These are phyloP conservation scores for Dactylellina leptospora DNA, from an alignment of 2,329 filamentous ascomycete species.

Conservation along the genomic window DNA sequence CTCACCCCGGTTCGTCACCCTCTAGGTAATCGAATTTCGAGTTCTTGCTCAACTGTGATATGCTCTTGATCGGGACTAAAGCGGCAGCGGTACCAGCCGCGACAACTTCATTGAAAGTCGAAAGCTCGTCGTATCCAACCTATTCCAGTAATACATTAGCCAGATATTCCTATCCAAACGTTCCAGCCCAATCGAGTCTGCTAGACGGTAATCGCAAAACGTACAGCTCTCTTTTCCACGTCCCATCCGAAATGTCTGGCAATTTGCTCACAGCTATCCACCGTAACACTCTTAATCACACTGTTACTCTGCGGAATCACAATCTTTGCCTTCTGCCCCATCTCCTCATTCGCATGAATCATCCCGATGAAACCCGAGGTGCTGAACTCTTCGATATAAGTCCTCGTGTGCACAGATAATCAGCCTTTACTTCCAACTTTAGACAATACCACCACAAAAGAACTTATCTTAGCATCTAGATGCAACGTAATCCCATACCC, in stretches of 20 bases:
- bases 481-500: conserved; percentile 96
- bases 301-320: conserved; percentile 87
- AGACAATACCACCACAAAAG: neutral
- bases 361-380: conserved; percentile 93
- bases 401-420: conserved; percentile 72
- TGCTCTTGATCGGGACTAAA: conserved; percentile 88
- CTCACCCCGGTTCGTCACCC: conserved; percentile 58
- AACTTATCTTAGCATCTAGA: conserved; percentile 67
- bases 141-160: conserved; percentile 3
- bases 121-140: conserved; percentile 70
- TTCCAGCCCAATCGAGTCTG: neutral
- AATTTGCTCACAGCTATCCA: conserved; percentile 78
- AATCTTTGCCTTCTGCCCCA: conserved; percentile 70
- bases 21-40: conserved; percentile 68
- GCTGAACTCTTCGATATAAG: conserved; percentile 93
- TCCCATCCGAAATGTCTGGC: conserved; percentile 79
- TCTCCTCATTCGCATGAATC: conserved; percentile 66
- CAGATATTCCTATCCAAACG: neutral
- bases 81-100: conserved; percentile 92
- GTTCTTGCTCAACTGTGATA: conserved; percentile 73
- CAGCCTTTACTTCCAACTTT: conserved; percentile 14
- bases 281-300: conserved; percentile 87
- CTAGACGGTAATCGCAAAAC: conserved; percentile 56
- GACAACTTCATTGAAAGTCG: conserved; percentile 78
- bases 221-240: conserved; percentile 76